Conservation (phyloP, 1,284 basidiomycete species). For the Ustilago loliicola region DNA sequence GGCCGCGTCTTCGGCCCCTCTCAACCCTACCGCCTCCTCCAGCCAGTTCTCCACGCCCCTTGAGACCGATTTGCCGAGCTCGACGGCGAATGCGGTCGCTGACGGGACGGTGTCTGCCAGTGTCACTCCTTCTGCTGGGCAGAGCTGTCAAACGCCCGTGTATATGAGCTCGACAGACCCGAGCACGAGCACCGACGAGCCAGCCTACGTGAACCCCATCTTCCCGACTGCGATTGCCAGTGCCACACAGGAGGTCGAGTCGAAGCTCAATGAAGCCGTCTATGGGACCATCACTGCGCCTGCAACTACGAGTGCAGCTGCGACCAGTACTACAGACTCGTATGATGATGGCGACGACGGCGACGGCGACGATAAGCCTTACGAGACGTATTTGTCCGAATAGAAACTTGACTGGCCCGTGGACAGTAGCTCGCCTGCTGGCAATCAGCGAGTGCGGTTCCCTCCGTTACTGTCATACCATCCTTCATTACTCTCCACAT, state of each 20-base stretch:
- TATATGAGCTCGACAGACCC: neutral
- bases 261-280: neutral
- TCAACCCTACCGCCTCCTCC: neutral
- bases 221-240: slow-evolving; percentile 10
- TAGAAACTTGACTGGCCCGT: neutral
- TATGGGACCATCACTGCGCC: neutral
- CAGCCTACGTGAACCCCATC: slow-evolving; percentile 19
- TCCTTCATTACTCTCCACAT: neutral
- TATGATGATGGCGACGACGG: neutral
- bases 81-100: neutral
- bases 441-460: neutral
- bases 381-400: slow-evolving; percentile 18
- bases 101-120: neutral
- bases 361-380: neutral
- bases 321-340: neutral
- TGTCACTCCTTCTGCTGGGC: neutral
- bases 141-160: neutral
- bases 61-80: neutral
- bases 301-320: neutral
- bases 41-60: neutral
- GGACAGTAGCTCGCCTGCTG: neutral
- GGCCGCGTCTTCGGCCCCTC: neutral
- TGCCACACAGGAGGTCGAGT: neutral
- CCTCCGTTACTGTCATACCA: neutral
- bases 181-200: slow-evolving; percentile 9